A percentile compares a stretch with the other conserved stretches of the same genome.
Conservation (phyloP, 495 filamentous ascomycete genomes). For the Penicillium salamii region DNA sequence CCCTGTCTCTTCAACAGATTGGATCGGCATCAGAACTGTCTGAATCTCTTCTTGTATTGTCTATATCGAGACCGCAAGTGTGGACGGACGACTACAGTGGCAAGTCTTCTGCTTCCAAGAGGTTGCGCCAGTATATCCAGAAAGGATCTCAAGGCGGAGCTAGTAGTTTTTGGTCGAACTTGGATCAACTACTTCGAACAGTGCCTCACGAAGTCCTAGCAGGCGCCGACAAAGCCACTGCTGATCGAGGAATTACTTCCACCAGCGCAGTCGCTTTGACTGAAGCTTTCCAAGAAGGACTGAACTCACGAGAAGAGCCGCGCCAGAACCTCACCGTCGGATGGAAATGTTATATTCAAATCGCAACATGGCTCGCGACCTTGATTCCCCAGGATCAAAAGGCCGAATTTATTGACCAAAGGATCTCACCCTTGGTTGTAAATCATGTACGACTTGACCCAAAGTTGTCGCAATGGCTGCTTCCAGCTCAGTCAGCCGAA, state of each 20-base stretch:
- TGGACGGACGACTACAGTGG: slow-evolving; percentile 70
- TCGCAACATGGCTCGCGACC: slow-evolving; percentile 47
- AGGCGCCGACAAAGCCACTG: slow-evolving; percentile 46
- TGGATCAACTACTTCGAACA: slow-evolving; percentile 55
- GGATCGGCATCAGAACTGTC: slow-evolving; percentile 71
- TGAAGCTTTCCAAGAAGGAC: slow-evolving; percentile 62
- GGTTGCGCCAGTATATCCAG: slow-evolving; percentile 70
- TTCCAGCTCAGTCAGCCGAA: slow-evolving; percentile 38
- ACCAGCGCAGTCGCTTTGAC: slow-evolving; percentile 46
- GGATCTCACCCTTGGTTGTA: slow-evolving; percentile 54
- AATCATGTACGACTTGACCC: slow-evolving; percentile 53
- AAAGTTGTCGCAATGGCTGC: slow-evolving; percentile 48
- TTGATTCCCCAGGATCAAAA: slow-evolving; percentile 45
- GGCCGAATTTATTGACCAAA: slow-evolving; percentile 43
- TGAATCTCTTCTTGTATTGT: slow-evolving; percentile 59
- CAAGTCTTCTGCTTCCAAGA: slow-evolving; percentile 62
- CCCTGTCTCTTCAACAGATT: slow-evolving; percentile 62
- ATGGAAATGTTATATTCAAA: slow-evolving; percentile 70
- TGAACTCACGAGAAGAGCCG: slow-evolving; percentile 71
- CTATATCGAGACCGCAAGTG: slow-evolving; percentile 58
- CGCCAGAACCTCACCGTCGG: slow-evolving; percentile 60
- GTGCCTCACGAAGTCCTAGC: slow-evolving; percentile 55
- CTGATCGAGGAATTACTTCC: slow-evolving; percentile 19
- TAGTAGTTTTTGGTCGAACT: slow-evolving; percentile 65
- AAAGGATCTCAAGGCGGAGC: slow-evolving; percentile 76